Evolutionary conservation across 352 stramenopile species (phyloP).

Genomic region (Ophiocytium majus): DNA sequence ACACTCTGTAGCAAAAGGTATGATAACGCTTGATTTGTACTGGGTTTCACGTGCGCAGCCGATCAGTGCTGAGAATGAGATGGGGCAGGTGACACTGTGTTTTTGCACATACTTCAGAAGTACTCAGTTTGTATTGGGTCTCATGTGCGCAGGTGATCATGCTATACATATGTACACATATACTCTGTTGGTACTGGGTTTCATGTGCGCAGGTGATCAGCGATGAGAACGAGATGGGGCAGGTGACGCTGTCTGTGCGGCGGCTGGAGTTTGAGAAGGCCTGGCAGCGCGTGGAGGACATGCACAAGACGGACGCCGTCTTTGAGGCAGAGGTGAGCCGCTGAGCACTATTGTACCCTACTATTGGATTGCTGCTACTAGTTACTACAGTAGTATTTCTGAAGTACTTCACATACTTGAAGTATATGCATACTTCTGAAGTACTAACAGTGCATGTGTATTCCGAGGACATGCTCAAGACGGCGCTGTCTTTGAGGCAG

Average conservation of each 20-base stretch:
- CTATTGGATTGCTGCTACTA: no score
- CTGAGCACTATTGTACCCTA: no score
- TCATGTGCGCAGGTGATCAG: constrained; percentile 44
- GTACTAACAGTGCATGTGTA: no score
- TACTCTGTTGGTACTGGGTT: constrained; percentile 15
- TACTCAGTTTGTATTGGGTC: constrained; percentile 11
- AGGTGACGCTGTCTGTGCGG: constrained; percentile 54
- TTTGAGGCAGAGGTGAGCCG: no score
- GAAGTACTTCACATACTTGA: no score
- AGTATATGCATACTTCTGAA: no score
- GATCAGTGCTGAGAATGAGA: constrained; percentile 56
- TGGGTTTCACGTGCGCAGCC: constrained; percentile 31
- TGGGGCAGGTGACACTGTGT: constrained; percentile 54
- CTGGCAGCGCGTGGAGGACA: constrained; percentile 54
- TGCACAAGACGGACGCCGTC: constrained; percentile 54
- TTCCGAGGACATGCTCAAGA: no score
- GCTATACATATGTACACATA: no score
- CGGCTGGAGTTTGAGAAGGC: constrained; percentile 58
- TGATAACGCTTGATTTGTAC: no score
- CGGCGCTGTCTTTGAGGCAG: no score
- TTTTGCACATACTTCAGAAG: constrained; percentile 53
- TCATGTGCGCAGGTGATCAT: constrained; percentile 44
- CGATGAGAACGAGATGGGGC: constrained; percentile 57
- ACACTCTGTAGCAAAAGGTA: no score
- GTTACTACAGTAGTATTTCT: no score